These are phyloP conservation scores for Pochonia chlamydosporia DNA, from an alignment of 2,329 filamentous ascomycete species.

Conservation along the genomic window DNA sequence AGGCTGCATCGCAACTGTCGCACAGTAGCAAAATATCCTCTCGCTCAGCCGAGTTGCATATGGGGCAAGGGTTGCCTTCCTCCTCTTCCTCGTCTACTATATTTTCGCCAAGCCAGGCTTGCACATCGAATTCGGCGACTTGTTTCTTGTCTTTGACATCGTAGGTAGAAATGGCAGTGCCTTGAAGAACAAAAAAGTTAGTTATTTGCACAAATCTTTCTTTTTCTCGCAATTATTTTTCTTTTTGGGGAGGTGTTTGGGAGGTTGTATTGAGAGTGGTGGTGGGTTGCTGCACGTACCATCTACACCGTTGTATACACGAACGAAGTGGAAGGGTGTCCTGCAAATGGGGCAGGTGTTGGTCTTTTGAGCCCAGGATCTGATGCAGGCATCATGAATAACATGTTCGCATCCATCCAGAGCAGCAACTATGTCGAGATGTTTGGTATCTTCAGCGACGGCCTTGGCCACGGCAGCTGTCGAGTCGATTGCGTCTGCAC, in stretches of 20 bases:
- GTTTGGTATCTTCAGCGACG: constrained; percentile 22
- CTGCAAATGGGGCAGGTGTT: constrained; percentile 98
- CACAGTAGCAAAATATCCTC: constrained; percentile 84
- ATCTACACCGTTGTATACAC: constrained; percentile 73
- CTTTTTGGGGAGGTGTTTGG: neutral
- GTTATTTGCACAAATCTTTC: constrained; percentile 1
- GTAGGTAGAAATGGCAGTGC: constrained; percentile 51
- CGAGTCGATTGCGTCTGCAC: constrained; percentile 12
- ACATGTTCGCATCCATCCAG: constrained; percentile 81
- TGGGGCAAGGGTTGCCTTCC: constrained; percentile 66
- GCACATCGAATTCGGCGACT: constrained; percentile 81
- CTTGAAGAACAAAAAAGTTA: constrained; percentile 28
- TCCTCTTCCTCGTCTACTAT: constrained; percentile 64
- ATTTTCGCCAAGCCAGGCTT: constrained; percentile 64
- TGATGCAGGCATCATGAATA: constrained; percentile 86
- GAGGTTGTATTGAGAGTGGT: neutral
- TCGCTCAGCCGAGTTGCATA: constrained; percentile 76
- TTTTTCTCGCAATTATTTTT: too few species aligned
- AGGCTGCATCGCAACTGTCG: constrained; percentile 82
- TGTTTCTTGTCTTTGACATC: constrained; percentile 78
- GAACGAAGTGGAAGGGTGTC: constrained; percentile 82
- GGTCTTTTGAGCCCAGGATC: constrained; percentile 91
- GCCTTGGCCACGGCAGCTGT: constrained; percentile 9
- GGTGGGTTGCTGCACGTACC: constrained; percentile 49
- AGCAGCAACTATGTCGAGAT: constrained; percentile 46